A percentile compares a stretch with the other conserved stretches of the same genome.
phyloP scores from a whole-genome alignment of 2,329 filamentous ascomycete genomes.

The Epichloe gansuensis region DNA sequence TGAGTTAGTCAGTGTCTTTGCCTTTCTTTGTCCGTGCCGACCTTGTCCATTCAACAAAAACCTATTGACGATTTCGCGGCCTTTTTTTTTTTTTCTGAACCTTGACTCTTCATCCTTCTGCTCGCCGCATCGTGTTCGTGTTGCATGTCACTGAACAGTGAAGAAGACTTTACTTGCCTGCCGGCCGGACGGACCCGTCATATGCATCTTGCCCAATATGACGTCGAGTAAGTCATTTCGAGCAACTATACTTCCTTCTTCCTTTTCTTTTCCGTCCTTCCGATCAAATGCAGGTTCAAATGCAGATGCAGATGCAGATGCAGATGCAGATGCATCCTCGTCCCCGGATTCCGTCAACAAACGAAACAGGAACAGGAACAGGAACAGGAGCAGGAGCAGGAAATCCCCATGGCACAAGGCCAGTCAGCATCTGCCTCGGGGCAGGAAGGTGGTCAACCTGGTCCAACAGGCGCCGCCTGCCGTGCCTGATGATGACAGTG shows the following conservation, averaged over 20 bases:
- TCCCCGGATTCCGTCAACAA: slow-evolving; percentile 1
- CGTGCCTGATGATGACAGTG: neutral
- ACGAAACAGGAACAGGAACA: too few relatives aligned
- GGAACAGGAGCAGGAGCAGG: neutral
- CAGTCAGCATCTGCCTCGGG: slow-evolving; percentile 8
- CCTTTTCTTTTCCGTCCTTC: slow-evolving; percentile 23
- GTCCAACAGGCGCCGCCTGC: slow-evolving; percentile 11
- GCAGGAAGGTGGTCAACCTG: slow-evolving; percentile 7
- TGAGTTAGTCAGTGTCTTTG: too few relatives aligned
- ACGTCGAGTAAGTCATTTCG: slow-evolving; percentile 34
- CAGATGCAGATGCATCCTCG: neutral
- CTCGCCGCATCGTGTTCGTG: slow-evolving; percentile 5
- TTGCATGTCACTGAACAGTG: slow-evolving; percentile 13
- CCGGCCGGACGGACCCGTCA: slow-evolving; percentile 13
- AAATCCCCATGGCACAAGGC: slow-evolving; percentile 15
- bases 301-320: slow-evolving; percentile 6
- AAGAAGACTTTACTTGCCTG: slow-evolving; percentile 1
- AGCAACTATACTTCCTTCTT: slow-evolving; percentile 24
- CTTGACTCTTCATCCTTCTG: slow-evolving; percentile 10
- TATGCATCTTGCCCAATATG: slow-evolving; percentile 27
- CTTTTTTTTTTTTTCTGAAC: neutral
- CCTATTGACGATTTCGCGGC: neutral
- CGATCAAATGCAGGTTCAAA: slow-evolving; percentile 17
- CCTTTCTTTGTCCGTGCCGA: too few relatives aligned
- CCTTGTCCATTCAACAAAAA: too few relatives aligned